Evolutionary conservation across 805 yeast genomes (phyloP), one percentile per base, ranked within the genome.

Genomic region (Spathaspora boniae): DNA sequence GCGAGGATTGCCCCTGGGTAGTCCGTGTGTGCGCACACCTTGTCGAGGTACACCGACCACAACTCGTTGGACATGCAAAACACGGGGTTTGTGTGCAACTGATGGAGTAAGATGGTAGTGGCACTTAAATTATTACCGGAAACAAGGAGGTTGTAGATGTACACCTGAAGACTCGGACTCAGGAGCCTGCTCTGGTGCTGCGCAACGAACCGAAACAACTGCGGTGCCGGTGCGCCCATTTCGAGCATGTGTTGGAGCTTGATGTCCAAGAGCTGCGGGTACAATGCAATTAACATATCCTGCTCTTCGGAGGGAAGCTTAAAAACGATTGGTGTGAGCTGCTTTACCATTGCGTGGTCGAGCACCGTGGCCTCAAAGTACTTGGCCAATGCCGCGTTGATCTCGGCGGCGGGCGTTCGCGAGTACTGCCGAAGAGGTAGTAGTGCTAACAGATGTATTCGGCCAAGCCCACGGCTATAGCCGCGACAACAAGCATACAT

Each of bases 1-100:
- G 63, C 48, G 29, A 64, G 37, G 4, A 50, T 45, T 1, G 68
- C 65, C 0, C 70, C 63, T 4, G 47, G 37, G 34, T 56, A 51
- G 41, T 61, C 49, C 8, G 48, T 40, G 11, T 16, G 23, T 9
- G 53, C 53, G 24, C 58, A 45, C 0, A 58, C 58, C 19, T 53
- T 33, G 7, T 56, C 40, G 0, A 58, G 29, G 24, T 52, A 56
- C 3, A 40, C 29, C 2, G 65, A 51, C 72, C 72, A 67, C 17
- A 58, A 23, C 38, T 65, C 63, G 40, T 59, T 53, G 16, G 64
- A 52, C 17, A 62, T 38, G 9, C 21, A 34, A 31, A 52, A 50
- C 9, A 41, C 31, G 6, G 29, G 20, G 4, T 44, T 37, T 3
- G 43, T 34, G 14, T 37, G 38, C n/a, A 60, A 33, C 11, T 53